Conservation (phyloP, 495 filamentous ascomycete species). For the Aspergillus ellipticus region DNA sequence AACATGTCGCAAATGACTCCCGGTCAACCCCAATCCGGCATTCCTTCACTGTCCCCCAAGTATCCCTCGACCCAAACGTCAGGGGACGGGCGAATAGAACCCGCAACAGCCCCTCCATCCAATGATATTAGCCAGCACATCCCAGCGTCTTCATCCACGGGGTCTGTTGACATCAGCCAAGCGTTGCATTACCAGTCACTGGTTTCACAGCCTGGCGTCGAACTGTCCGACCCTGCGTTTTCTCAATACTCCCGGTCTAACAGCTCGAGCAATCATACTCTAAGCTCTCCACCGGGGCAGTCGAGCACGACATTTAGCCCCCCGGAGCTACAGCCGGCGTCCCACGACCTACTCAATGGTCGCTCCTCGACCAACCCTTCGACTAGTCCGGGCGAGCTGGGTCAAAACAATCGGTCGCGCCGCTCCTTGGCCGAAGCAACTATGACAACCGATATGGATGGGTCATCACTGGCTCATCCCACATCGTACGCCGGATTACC, state of each 20-base stretch:
- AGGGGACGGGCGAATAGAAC: neutral
- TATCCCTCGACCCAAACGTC: constrained; percentile 3
- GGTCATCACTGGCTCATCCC: constrained; percentile 14
- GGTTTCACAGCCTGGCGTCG: constrained; percentile 14
- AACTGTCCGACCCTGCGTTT: constrained; percentile 9
- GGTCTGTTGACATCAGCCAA: constrained; percentile 10
- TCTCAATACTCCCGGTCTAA: constrained; percentile 5
- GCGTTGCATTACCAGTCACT: constrained; percentile 23
- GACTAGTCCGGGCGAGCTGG: constrained; percentile 14
- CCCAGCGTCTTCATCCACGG: constrained; percentile 14
- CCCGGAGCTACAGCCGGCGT: constrained; percentile 13
- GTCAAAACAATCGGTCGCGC: constrained; percentile 8
- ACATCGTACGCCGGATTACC: constrained; percentile 20
- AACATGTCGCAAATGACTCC: constrained; percentile 8
- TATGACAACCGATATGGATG: constrained; percentile 27
- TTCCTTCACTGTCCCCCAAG: constrained; percentile 11
- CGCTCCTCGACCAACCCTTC: constrained; percentile 15
- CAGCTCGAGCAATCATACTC: constrained; percentile 14
- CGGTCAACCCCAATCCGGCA: constrained; percentile 3
- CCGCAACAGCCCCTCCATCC: neutral
- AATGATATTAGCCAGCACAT: neutral
- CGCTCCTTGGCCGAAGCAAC: constrained; percentile 9
- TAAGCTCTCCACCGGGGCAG: constrained; percentile 16
- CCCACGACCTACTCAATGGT: constrained; percentile 4
- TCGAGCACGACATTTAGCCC: constrained; percentile 16